Evolutionary conservation across 164 flowering plant genomes (phyloP).

Genomic region (Stephania cephalantha): DNA sequence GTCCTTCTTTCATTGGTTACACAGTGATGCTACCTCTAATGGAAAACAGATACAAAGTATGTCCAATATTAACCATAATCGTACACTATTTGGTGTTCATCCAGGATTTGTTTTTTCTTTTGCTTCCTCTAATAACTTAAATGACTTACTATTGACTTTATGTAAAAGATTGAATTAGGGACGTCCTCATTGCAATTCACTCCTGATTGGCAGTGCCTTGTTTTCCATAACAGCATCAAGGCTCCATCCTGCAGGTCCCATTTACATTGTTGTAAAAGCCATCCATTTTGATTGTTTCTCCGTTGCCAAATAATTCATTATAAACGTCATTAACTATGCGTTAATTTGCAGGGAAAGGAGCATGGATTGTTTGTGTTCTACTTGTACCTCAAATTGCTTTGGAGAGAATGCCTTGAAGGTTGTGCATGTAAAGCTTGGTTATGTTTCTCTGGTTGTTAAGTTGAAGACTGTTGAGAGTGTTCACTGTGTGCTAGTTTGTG

Average conservation of each 20-base stretch:
- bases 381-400: conserved; percentile 41
- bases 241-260: conserved; percentile 82
- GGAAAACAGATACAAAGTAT: conserved; percentile 42
- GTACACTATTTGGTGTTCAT: too few species aligned
- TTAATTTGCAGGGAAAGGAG: conserved; percentile 45
- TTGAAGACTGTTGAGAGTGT: conserved; percentile 37
- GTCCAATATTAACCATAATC: conserved; percentile 13
- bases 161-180: conserved; percentile 45
- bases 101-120: background rate
- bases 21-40: conserved; percentile 38
- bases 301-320: background rate
- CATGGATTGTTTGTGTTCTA: conserved; percentile 52
- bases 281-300: background rate
- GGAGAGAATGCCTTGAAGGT: conserved; percentile 63
- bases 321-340: background rate
- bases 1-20: conserved; percentile 71
- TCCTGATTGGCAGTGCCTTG: conserved; percentile 66
- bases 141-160: conserved; percentile 3
- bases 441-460: conserved; percentile 47
- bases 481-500: conserved; percentile 69
- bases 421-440: conserved; percentile 62
- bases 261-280: conserved; percentile 8
- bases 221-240: conserved; percentile 48
- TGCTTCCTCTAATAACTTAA: background rate
- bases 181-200: conserved; percentile 59